Percentiles rank a stretch among this genome's conserved stretches.
phyloP scores from a whole-genome alignment of 176 grass and related monocot genomes.

The Carex myosuroides region DNA sequence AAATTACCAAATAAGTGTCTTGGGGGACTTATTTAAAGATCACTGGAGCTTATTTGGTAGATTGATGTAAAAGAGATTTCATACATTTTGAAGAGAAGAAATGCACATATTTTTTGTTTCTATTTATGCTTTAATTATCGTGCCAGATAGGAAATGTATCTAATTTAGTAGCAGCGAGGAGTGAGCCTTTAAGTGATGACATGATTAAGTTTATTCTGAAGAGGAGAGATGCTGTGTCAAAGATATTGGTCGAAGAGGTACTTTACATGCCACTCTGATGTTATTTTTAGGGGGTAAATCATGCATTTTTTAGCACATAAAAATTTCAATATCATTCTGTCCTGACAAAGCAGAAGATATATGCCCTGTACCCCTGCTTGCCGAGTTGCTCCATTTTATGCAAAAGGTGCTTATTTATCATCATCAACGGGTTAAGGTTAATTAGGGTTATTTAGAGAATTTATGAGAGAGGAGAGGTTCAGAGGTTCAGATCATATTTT shows the following conservation, averaged over 20 bases:
- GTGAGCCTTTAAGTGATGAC: conserved; percentile 15
- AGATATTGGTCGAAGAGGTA: conserved; percentile 1
- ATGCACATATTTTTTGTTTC: not conserved
- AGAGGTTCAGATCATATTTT: not conserved
- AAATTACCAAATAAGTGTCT: not conserved
- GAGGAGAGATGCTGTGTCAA: conserved; percentile 5
- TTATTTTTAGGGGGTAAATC: not conserved
- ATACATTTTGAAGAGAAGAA: not conserved
- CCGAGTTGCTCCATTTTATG: not conserved
- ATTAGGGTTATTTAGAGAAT: not conserved
- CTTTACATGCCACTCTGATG: not conserved
- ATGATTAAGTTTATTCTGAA: conserved; percentile 3
- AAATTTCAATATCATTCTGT: not conserved
- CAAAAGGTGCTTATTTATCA: not conserved
- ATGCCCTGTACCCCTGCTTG: not conserved
- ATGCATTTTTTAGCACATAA: not conserved
- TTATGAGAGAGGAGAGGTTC: not conserved
- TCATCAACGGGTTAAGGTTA: not conserved
- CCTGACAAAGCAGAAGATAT: not conserved
- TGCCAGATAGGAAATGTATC: not conserved
- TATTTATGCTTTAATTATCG: not conserved
- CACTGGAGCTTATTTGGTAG: not conserved
- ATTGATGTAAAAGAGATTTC: not conserved
- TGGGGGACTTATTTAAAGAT: not conserved
- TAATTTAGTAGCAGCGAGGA: not conserved